Conservation (phyloP, 257 asterid genomes). For the Mitragyna speciosa region DNA sequence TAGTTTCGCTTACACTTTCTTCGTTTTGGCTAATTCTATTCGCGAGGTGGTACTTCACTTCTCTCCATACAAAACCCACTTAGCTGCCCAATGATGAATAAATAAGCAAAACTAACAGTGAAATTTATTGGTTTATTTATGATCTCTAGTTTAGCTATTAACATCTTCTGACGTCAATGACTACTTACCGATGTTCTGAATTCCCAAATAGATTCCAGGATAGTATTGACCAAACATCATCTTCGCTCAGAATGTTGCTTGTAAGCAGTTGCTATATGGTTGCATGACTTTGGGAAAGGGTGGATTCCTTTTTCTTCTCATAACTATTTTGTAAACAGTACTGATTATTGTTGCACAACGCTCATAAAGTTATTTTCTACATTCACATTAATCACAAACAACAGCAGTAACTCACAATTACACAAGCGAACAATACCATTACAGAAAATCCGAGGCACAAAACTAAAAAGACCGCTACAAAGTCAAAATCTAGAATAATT, state of each 20-base stretch:
- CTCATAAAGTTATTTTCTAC: background rate
- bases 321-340: no score
- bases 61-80: background rate
- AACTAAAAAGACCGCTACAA: constrained; percentile 19
- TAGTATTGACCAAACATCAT: background rate
- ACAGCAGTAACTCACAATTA: background rate
- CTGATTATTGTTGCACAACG: background rate
- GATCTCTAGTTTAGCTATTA: background rate
- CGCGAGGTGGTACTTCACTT: background rate
- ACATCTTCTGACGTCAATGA: background rate
- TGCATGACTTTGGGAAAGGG: background rate
- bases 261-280: no score
- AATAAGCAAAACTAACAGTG: background rate
- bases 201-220: background rate
- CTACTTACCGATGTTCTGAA: no score
- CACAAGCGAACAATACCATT: background rate
- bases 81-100: background rate
- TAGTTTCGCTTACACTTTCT: no score
- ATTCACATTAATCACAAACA: background rate
- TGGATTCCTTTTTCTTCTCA: no score
- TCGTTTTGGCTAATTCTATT: no score
- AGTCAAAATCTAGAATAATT: constrained; percentile 23
- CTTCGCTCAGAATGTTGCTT: background rate
- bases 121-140: background rate
- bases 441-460: constrained; percentile 16